Evolutionary conservation across 495 filamentous ascomycete genomes (phyloP).

Genomic region (Talaromyces ruber): DNA sequence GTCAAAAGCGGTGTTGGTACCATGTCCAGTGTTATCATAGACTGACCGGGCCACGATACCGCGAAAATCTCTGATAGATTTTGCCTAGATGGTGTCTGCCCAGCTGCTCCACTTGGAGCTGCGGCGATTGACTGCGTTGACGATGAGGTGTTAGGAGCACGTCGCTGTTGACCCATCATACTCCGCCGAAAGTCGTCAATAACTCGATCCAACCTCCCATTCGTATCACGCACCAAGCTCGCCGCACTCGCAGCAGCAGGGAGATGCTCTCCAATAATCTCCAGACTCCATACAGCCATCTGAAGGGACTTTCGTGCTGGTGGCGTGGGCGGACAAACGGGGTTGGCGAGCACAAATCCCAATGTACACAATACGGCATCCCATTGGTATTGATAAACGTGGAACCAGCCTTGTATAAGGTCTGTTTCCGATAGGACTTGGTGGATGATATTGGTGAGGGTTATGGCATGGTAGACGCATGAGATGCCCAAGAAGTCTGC

Average conservation of each 20-base stretch:
- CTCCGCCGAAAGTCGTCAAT: not conserved
- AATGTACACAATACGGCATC: conserved; percentile 38
- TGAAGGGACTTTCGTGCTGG: conserved; percentile 26
- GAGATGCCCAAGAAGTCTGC: conserved; percentile 35
- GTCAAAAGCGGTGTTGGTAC: too few species aligned
- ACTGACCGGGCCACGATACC: not conserved
- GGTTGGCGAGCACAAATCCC: conserved; percentile 36
- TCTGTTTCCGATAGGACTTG: conserved; percentile 38
- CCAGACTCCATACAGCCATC: conserved; percentile 10
- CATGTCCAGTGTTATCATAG: not conserved
- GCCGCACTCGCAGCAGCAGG: not conserved
- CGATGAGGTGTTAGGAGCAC: not conserved
- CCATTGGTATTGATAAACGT: conserved; percentile 41
- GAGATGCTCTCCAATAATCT: not conserved
- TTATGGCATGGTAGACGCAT: conserved; percentile 38
- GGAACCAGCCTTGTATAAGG: conserved; percentile 35
- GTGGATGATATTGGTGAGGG: conserved; percentile 34
- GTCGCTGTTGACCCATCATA: not conserved
- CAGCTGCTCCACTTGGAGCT: not conserved
- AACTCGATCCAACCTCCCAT: not conserved
- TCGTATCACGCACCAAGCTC: not conserved
- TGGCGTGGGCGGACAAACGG: conserved; percentile 19
- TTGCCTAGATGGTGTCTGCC: not conserved
- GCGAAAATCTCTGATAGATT: not conserved
- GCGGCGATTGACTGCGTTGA: too few species aligned